Evolutionary conservation across 495 filamentous ascomycete genomes (phyloP), one percentile per base, ranked within the genome.

Genomic region (Pyrenopolyporus hunteri): DNA sequence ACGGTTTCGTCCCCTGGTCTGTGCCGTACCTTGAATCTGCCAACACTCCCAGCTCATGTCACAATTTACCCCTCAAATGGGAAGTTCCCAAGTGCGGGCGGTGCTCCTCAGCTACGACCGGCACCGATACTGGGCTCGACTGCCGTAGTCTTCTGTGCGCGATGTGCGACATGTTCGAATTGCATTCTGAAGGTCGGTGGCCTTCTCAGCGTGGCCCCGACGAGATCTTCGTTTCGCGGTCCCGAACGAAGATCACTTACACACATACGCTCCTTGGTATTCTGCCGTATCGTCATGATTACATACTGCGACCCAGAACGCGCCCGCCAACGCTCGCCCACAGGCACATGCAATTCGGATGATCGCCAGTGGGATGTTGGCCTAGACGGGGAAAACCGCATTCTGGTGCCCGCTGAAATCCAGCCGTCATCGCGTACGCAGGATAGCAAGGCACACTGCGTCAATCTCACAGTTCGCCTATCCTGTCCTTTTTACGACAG

Each of bases 11-110:
- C 55, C 62, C 62, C 62, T 49, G 37, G 55, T 59, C 40, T 9
- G 33, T 35, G 23, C 50, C 40, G 44, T 59, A 50, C 44, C 35
- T 48, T 39, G 49, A 57, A 25, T 48, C 31, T 57, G 39, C 55
- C 50, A 46, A 59, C 50, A 23, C 48, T 36, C 31, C n/a, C 44
- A 56, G 36, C 40, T 57, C 32, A 26, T 59, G 54, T 39, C 44
- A 36, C 51, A 51, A 57, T 31, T 40, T 65, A 49, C 56, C 62
- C 62, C 56, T 59, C 62, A 59, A 28, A 39, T 22, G 14, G 45
- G 44, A 50, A 43, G 39, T 32, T 54, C 39, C 11, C 50, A 22
- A 57, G 23, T 37, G 44, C 47, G 40, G 31, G 26, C 26, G 33
- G 49, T 60, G 25, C 46, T 11, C 23, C 10, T 19, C 7, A 22